A percentile compares a stretch with the other conserved stretches of the same genome.
Evolutionary conservation across 2,329 filamentous ascomycete genomes (phyloP).

Genomic region (Blastomyces parvus): DNA sequence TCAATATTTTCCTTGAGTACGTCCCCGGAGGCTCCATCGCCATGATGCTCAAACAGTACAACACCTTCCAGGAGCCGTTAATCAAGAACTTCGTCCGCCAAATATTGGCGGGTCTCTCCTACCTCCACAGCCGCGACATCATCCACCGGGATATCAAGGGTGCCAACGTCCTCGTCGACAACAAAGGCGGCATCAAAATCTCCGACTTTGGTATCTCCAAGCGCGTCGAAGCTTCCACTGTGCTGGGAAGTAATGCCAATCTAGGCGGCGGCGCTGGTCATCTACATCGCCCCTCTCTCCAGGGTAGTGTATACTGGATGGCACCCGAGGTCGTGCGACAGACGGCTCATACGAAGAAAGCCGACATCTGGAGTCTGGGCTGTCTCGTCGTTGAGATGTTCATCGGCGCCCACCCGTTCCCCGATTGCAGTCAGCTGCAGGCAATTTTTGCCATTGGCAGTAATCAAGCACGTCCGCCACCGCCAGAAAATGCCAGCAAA

Average conservation of each 20-base stretch:
- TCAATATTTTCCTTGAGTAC: conserved; percentile 99
- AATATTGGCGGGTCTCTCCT: conserved; percentile 84
- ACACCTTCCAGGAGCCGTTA: conserved; percentile 82
- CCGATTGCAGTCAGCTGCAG: conserved; percentile 91
- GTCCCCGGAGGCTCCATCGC: conserved; percentile 95
- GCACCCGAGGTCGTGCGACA: conserved; percentile 97
- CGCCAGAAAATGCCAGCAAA: conserved; percentile 74
- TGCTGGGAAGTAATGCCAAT: conserved; percentile 47
- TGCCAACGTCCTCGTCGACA: conserved; percentile 96
- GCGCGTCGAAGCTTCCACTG: conserved; percentile 84
- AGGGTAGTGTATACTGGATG: conserved; percentile 99
- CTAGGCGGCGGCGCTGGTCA: conserved; percentile 29
- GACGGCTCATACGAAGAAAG: conserved; percentile 95
- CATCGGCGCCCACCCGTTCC: conserved; percentile 91
- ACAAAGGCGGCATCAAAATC: conserved; percentile 98
- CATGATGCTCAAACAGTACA: conserved; percentile 97
- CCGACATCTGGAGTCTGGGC: conserved; percentile 95
- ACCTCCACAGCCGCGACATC: conserved; percentile 88
- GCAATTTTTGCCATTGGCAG: conserved; percentile 98
- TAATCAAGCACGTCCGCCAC: conserved; percentile 73
- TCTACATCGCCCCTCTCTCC: conserved; percentile 60
- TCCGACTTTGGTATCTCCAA: conserved; percentile 99
- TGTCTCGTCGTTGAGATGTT: conserved; percentile 99
- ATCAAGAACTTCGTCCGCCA: conserved; percentile 95
- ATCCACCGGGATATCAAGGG: conserved; percentile 99